phyloP scores from a whole-genome alignment of 2,329 filamentous ascomycete species.

The Biscogniauxia sp. region DNA sequence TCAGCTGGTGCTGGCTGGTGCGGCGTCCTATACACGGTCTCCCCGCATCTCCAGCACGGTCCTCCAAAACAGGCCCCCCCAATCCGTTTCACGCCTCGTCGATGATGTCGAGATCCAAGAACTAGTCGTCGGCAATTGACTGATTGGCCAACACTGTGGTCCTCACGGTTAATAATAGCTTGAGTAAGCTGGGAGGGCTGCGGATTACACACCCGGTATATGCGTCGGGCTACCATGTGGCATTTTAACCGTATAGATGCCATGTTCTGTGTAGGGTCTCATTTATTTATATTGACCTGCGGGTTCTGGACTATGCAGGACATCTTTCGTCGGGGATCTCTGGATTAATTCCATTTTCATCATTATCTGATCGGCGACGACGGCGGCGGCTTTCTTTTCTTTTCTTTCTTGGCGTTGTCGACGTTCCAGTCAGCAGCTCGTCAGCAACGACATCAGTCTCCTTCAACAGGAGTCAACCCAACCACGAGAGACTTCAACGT shows the following conservation, averaged over 20 bases:
- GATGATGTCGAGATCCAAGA: constrained; percentile 1
- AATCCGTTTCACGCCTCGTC: constrained; percentile 5
- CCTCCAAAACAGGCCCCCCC: constrained; percentile 17
- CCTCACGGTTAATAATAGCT: constrained; percentile 22
- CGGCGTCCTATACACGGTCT: neutral
- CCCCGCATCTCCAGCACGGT: constrained; percentile 5
- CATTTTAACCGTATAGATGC: constrained; percentile 1
- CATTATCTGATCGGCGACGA: neutral
- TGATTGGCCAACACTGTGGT: constrained; percentile 23
- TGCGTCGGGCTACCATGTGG: neutral
- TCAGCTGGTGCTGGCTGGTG: constrained; percentile 7
- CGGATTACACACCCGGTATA: neutral
- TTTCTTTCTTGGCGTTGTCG: neutral
- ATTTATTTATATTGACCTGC: constrained; percentile 13
- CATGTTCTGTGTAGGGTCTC: constrained; percentile 7
- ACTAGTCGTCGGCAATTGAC: constrained; percentile 27
- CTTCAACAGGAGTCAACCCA: constrained; percentile 27
- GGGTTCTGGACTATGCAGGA: neutral
- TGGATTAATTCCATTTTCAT: neutral
- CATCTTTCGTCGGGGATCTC: constrained; percentile 4
- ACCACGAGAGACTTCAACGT: constrained; percentile 13
- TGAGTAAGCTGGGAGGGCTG: constrained; percentile 15
- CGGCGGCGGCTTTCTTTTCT: neutral
- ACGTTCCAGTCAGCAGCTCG: constrained; percentile 5
- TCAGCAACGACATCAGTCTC: constrained; percentile 11